Base-by-base conservation (phyloP, 768 basidiomycete species). In the Podaxis mareebaensis region DNA sequence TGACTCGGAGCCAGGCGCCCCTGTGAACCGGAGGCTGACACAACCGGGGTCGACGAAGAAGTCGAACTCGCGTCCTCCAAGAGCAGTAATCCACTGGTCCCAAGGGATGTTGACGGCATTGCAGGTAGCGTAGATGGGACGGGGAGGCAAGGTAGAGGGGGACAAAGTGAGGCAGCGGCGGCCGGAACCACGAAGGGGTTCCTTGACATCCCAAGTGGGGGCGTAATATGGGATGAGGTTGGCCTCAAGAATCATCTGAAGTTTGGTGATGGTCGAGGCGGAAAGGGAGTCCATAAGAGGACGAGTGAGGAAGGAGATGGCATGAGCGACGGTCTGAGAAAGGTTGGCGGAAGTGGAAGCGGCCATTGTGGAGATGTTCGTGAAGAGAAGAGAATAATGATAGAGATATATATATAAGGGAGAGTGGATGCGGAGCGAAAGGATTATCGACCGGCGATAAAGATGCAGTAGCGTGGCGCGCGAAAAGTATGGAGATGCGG, bases 31-130 rank as follows among this genome's bases (percentile, higher is more conserved):
- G 66, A 91, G 77, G 63, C 88, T 88, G 66, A 93, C 84, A 72
- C 84, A 87, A 65, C 90, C 91, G 66, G 92, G 92, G 73, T 93
- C 89, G 68, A 92, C 83, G 74, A 90, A 89, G 64, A 93, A 82
- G 74, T 93, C 91, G 71, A 93, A 87, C 75, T 90, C 88, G 62
- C 78, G 75, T 67, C 84, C 81, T 11, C 91, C 90, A 52, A 93
- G 83, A 63, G 83, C 78, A 52, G 80, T 68, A 59, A 92, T 90
- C 92, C 92, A 93, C 71, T 90, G 85, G 63, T 87, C 86, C 92
- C 92, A 93, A 69, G 90, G 88, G 36, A 93, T 81, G 63, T 85
- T 85, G 42, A 88, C 79, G 24, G 85, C 79, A 60, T 87, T 77
- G 74, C 91, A 92, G 13, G 91, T 88, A 59, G 84, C 76, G 76